Conservation (phyloP, 192 early-diverging fungal genomes). For the Coemansia sp. region DNA sequence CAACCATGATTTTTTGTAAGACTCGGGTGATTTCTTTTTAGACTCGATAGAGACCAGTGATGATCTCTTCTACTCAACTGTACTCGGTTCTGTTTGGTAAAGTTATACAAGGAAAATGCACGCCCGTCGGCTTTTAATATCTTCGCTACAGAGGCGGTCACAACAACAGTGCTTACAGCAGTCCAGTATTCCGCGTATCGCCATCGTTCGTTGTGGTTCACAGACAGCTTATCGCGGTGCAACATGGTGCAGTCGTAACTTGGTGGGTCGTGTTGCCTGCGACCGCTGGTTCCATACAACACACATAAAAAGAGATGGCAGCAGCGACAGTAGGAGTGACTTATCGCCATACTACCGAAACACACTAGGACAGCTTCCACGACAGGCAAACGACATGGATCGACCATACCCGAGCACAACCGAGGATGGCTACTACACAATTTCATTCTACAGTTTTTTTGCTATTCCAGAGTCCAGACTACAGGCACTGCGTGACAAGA, state of each 20-base stretch:
- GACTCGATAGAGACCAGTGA: no score
- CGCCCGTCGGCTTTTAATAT: background rate
- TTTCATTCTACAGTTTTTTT: slow-evolving; percentile 54
- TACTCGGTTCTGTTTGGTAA: background rate
- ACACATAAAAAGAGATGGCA: background rate
- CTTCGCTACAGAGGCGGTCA: background rate
- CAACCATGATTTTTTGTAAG: no score
- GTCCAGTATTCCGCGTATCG: background rate
- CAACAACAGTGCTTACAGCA: background rate
- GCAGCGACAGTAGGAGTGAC: background rate
- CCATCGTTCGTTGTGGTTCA: background rate
- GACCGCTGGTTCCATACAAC: background rate
- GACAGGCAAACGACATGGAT: slow-evolving; percentile 37
- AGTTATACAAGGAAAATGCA: background rate
- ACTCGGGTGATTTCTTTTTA: no score
- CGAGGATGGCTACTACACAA: slow-evolving; percentile 34
- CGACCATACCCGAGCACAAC: slow-evolving; percentile 33
- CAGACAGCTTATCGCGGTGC: background rate
- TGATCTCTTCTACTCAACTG: background rate
- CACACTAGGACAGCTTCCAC: background rate
- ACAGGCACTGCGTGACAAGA: slow-evolving; percentile 15
- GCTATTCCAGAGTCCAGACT: slow-evolving; percentile 8
- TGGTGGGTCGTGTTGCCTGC: background rate
- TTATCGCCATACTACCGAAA: slow-evolving; percentile 25
- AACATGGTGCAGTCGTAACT: background rate